Evolutionary conservation across 306 rosid species (phyloP).

Genomic region (Lathyrus tuberosus): DNA sequence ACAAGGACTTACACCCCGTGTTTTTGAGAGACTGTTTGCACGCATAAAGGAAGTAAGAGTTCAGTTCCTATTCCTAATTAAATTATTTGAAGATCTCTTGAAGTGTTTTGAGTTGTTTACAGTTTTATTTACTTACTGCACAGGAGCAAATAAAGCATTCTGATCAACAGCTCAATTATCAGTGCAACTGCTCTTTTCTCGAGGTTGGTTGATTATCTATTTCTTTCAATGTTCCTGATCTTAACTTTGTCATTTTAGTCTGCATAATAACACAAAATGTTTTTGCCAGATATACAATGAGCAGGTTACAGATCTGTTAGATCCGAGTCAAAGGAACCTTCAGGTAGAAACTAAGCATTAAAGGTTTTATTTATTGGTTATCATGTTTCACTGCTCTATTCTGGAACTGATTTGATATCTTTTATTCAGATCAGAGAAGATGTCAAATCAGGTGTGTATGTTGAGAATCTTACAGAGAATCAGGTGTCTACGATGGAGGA

Average conservation of each 20-base stretch:
- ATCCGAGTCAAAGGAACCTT: constrained; percentile 82
- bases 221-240: constrained; percentile 25
- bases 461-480: constrained; percentile 91
- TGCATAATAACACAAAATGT: constrained; percentile 30
- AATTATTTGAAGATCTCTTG: constrained; percentile 13
- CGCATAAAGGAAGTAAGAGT: constrained; percentile 78
- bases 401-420: constrained; percentile 33
- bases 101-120: constrained; percentile 30
- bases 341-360: constrained; percentile 54
- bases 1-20: constrained; percentile 89
- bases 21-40: constrained; percentile 83
- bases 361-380: constrained; percentile 5
- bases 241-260: constrained; percentile 28
- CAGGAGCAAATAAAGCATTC: constrained; percentile 94
- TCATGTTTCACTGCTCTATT: constrained; percentile 20
- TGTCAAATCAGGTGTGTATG: constrained; percentile 98
- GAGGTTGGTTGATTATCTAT: constrained; percentile 60
- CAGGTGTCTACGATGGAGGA: constrained; percentile 69
- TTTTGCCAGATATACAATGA: constrained; percentile 94
- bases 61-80: constrained; percentile 20
- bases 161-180: constrained; percentile 81
- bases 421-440: constrained; percentile 89
- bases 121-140: constrained; percentile 33
- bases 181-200: constrained; percentile 90
- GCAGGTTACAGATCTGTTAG: constrained; percentile 91